Evolutionary conservation across 2,329 filamentous ascomycete species (phyloP), one percentile per base, ranked within the genome.

Genomic region (Kalaharituber pfeilii): DNA sequence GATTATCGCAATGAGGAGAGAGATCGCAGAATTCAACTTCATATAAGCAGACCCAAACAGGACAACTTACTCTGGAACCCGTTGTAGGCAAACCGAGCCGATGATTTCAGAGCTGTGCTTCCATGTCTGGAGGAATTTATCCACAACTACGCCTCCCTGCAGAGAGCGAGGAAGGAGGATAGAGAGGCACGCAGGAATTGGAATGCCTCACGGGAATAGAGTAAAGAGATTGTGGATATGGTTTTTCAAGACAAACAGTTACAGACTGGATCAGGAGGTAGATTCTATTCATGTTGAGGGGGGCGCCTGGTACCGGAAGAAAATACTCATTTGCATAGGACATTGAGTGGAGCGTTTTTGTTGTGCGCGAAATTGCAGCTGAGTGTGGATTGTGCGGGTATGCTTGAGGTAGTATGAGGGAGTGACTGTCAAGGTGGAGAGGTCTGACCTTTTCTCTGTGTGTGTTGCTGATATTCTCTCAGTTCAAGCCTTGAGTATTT

Each of bases 41-140:
- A 98, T 98, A 93, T 93, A 98, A 71, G 98, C 91, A 4, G 91
- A 98, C 66, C 91, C 91, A 39, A 98, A 98, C 73, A n/a, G n/a
- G n/a, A n/a, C n/a, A n/a, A n/a, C n/a, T n/a, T n/a, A n/a, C 87
- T 3, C 80, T 98, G 9, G 96, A 87, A 66, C 76, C 96, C 36
- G 82, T 88, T 56, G 91, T 96, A 70, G 89, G 96, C 62, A 82
- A 82, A 60, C 86, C 94, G 69, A 96, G 95, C 77, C 81, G 76
- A 57, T 52, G 93, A 98, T 69, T 98, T 98, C 68, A 93, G 91
- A 56, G 91, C 91, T 30, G 87, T 83, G 20, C 77, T 91, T 63
- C 89, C 87, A 61, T 98, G 81, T 66, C 86, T 87, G 0, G 75
- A 78, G 36, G 71, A 76, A 13, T 98, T 98, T 65, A 81, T 96